Percentiles rank a stretch among this genome's conserved stretches.
These are phyloP conservation scores for Lepidium aucheri DNA, from an alignment of 345 rosid species.

Conservation along the genomic window DNA sequence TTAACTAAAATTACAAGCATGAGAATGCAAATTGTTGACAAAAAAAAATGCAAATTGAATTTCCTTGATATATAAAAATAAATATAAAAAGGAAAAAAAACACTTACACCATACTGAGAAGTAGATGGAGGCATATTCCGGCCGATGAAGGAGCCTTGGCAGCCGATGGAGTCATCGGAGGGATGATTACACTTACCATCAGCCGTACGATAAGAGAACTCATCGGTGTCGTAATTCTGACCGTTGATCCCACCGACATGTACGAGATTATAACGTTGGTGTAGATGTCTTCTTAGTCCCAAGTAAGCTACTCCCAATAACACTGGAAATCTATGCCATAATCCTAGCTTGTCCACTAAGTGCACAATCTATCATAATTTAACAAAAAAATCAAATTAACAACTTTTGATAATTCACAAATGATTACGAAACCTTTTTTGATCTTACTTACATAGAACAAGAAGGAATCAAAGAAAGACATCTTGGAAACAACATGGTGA, in stretches of 20 bases:
- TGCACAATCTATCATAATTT: constrained; percentile 39
- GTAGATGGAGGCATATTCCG: constrained; percentile 59
- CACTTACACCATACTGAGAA: constrained; percentile 41
- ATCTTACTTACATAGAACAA: constrained; percentile 40
- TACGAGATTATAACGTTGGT: constrained; percentile 63
- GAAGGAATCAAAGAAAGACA: constrained; percentile 47
- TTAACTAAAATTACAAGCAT: too few relatives aligned
- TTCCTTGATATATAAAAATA: too few relatives aligned
- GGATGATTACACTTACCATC: constrained; percentile 69
- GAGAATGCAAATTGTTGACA: too few relatives aligned
- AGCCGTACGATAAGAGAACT: constrained; percentile 50
- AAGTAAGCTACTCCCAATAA: constrained; percentile 47
- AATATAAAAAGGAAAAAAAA: background rate
- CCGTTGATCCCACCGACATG: constrained; percentile 50
- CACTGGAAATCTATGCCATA: constrained; percentile 69
- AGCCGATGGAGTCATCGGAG: constrained; percentile 41
- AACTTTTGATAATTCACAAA: background rate
- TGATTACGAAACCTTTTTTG: background rate
- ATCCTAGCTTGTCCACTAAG: constrained; percentile 50
- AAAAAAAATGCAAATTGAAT: too few relatives aligned
- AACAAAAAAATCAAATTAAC: background rate
- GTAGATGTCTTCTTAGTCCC: constrained; percentile 60
- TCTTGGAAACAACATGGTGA: constrained; percentile 38
- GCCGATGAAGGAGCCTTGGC: constrained; percentile 55
- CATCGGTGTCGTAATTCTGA: constrained; percentile 36